A percentile compares a stretch with the other conserved stretches of the same genome.
Conservation (phyloP, 768 basidiomycete genomes). For the Infundibulicybe gibba region DNA sequence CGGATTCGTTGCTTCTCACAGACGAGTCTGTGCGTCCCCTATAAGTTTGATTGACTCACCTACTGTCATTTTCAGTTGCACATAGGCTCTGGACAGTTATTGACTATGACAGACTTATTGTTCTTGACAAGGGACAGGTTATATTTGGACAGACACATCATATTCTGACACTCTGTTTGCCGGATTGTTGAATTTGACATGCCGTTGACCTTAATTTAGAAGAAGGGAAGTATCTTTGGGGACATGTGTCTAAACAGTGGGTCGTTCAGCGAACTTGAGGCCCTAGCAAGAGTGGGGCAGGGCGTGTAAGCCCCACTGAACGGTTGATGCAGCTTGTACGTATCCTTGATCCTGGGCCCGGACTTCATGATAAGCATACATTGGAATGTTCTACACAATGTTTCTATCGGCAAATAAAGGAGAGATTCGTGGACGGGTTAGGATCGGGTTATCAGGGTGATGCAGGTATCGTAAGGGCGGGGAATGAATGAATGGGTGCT, state of each 20-base stretch:
- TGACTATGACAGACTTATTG: constrained; percentile 76
- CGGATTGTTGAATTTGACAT: constrained; percentile 68
- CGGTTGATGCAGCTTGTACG: too few species aligned
- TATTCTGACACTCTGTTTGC: background rate
- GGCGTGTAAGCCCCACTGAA: background rate
- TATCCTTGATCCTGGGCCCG: too few species aligned
- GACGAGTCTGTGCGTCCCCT: constrained; percentile 34
- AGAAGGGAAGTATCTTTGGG: constrained; percentile 48
- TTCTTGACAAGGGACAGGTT: constrained; percentile 65
- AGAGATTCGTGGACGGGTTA: background rate
- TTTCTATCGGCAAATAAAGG: too few species aligned
- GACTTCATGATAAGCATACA: too few species aligned
- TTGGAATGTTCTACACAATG: too few species aligned
- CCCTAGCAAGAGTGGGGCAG: constrained; percentile 10
- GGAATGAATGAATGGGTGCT: background rate
- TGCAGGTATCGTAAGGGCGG: background rate
- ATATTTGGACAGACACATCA: background rate
- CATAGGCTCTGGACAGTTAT: constrained; percentile 77
- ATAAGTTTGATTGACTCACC: background rate
- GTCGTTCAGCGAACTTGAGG: constrained; percentile 18
- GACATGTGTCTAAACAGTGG: constrained; percentile 22
- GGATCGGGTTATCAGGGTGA: background rate
- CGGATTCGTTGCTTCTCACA: constrained; percentile 66
- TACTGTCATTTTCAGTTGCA: constrained; percentile 41
- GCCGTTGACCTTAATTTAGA: constrained; percentile 62